phyloP scores from a whole-genome alignment of 495 filamentous ascomycete genomes.

The Trichoderma gamsii region DNA sequence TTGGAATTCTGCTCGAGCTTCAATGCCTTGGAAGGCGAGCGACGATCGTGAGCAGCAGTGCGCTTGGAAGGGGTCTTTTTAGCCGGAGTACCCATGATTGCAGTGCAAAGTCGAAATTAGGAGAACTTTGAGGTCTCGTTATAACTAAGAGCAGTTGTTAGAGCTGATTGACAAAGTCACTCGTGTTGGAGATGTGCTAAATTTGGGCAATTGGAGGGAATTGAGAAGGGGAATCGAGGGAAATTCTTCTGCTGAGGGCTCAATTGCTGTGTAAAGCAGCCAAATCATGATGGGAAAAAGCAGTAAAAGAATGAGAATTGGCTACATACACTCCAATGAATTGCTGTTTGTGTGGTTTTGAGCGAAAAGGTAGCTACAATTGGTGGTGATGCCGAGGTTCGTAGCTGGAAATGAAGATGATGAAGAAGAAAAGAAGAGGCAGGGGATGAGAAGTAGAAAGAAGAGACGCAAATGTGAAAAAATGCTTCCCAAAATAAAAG shows the following conservation, averaged over 20 bases:
- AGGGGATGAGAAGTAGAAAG: background rate
- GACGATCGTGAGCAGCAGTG: background rate
- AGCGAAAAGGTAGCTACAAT: background rate
- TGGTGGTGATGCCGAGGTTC: background rate
- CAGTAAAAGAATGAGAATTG: background rate
- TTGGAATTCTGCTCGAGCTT: background rate
- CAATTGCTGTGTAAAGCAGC: background rate
- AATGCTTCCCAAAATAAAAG: background rate
- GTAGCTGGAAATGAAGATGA: background rate
- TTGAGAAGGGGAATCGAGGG: background rate
- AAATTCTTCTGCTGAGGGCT: background rate
- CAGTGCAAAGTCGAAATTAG: background rate
- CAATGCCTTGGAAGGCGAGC: conserved; percentile 10
- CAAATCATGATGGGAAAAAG: background rate
- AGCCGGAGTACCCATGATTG: background rate
- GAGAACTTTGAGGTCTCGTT: background rate
- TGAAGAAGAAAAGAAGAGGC: background rate
- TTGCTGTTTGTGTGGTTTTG: background rate
- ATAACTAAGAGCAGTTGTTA: background rate
- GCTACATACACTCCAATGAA: background rate
- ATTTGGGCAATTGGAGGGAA: background rate
- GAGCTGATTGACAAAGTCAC: background rate
- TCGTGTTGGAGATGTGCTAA: background rate
- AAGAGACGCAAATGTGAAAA: background rate
- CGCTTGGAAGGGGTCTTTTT: conserved; percentile 8